These are phyloP conservation scores for Naematelia aurantialba DNA, from an alignment of 768 basidiomycete species.

Conservation along the genomic window DNA sequence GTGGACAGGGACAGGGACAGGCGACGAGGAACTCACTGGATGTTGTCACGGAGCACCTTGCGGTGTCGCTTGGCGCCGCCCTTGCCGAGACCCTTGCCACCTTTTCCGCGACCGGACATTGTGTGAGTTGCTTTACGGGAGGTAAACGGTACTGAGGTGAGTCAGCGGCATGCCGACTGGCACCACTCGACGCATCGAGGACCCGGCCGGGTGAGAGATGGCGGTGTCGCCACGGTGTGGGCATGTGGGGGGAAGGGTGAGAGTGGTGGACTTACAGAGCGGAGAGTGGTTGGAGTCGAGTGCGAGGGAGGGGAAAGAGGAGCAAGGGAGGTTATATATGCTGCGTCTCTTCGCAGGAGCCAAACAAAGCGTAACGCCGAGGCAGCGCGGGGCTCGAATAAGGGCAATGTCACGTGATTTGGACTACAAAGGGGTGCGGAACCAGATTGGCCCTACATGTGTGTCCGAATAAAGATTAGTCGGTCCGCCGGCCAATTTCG, in stretches of 20 bases:
- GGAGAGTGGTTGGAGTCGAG: background rate
- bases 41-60: constrained; percentile 55
- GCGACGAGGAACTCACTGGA: constrained; percentile 43
- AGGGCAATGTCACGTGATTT: background rate
- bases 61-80: constrained; percentile 54
- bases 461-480: too few relatives aligned
- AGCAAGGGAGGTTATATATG: background rate
- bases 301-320: background rate
- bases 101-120: constrained; percentile 55
- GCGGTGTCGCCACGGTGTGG: background rate
- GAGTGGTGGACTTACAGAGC: background rate
- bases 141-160: background rate
- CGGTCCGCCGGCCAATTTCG: too few relatives aligned
- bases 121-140: constrained; percentile 10
- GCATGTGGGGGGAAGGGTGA: background rate
- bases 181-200: background rate
- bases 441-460: background rate
- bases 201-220: background rate
- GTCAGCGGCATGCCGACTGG: background rate
- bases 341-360: background rate
- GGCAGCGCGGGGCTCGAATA: background rate
- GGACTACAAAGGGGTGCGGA: background rate
- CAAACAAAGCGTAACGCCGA: background rate
- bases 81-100: constrained; percentile 54
- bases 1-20: background rate